Evolutionary conservation across 2,329 filamentous ascomycete genomes (phyloP), one percentile per base, ranked within the genome.

Genomic region (Talaromyces sp.): DNA sequence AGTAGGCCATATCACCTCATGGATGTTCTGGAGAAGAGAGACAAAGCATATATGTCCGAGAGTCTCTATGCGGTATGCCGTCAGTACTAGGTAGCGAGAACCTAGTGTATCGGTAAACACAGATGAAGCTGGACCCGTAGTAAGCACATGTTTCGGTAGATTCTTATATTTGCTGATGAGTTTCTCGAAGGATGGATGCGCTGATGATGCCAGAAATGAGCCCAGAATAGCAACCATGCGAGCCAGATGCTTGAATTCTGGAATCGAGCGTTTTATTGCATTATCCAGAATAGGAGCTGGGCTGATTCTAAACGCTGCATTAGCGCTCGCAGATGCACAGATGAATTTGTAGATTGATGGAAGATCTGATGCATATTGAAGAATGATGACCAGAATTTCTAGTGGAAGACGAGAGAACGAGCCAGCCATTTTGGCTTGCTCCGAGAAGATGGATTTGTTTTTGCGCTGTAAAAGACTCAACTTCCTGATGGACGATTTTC

Each of bases 21-120:
- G 58, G 10, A 57, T 57, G 40, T 60, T 60, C n/a, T 60, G 31
- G n/a, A 60, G 58, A 33, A 60, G 39, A 57, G 28, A 31, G 46
- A 53, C 37, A 39, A 60, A 46, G 31, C 53, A 57, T 25, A 57
- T 41, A 48, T 57, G 53, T 19, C 21, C 31, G 40, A 57, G 58
- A 41, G 17, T 41, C 43, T 60, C 58, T 41, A 60, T 57, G 9
- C 40, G 53, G 39, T 60, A 60, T 39, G 58, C 53, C 25, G 53
- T 60, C 15, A 57, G 46, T 36, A 60, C 15, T 11, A 60, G 11
- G 25, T 54, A 58, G 25, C 54, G 54, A 37, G 41, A 33, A 1
- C 48, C 58, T 25, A 33, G 35, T 13, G 48, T 40, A 6, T 36
- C 21, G 45, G 41, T n/a, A 37, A 51, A 37, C 9, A 5, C 11